These are phyloP conservation scores for Nakataea oryzae DNA, from an alignment of 2,329 filamentous ascomycete genomes.

Conservation along the genomic window DNA sequence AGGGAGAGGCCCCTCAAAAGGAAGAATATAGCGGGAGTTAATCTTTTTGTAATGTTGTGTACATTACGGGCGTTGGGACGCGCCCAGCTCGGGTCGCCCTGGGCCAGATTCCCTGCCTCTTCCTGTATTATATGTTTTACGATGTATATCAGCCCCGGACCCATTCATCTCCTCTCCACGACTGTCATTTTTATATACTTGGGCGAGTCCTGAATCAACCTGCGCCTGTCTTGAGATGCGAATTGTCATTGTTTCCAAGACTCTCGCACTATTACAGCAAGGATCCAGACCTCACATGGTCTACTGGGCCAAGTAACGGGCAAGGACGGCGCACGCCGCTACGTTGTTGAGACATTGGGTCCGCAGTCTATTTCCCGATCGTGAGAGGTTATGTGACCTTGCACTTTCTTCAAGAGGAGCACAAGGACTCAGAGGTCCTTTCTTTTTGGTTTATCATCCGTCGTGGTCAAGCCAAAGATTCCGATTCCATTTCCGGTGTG, in stretches of 20 bases:
- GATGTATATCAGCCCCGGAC: background rate
- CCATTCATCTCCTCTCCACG: background rate
- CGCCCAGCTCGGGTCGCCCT: background rate
- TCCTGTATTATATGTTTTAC: background rate
- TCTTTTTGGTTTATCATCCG: background rate
- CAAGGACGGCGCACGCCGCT: too few relatives aligned
- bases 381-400: background rate
- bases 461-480: slow-evolving; percentile 1
- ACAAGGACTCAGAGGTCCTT: background rate
- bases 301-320: too few relatives aligned
- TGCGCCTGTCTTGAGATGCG: background rate
- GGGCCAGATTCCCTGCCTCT: background rate
- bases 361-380: too few relatives aligned
- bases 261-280: background rate
- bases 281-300: background rate
- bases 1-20: background rate
- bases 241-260: background rate
- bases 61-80: background rate
- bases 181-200: background rate
- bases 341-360: too few relatives aligned
- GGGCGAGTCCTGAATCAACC: background rate
- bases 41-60: background rate
- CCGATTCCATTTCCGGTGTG: slow-evolving; percentile 3
- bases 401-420: background rate
- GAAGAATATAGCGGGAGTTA: background rate